Evolutionary conservation across 78 protist species (phyloP).

Genomic region (Dictyostelium firmibasis): DNA sequence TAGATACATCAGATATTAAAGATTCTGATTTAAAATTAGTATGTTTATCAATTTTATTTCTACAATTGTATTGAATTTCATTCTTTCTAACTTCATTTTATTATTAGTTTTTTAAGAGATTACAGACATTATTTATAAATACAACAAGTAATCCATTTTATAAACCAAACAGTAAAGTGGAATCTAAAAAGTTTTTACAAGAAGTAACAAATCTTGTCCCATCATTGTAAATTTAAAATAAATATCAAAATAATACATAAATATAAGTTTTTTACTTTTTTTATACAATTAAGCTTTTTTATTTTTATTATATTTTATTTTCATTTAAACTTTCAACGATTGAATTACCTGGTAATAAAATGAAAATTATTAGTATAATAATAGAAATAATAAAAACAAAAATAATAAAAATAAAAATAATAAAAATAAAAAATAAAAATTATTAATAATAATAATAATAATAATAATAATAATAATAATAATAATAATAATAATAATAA

Average conservation of each 20-base stretch:
- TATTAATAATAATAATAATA: no score
- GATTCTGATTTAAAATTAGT: conserved; percentile 67
- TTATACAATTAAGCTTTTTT: not conserved
- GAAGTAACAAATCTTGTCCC: conserved; percentile 52
- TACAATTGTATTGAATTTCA: no score
- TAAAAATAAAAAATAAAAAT: not conserved
- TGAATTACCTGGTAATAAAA: not conserved
- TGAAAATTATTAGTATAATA: not conserved
- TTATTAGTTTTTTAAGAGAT: conserved; percentile 45
- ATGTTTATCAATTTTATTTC: not conserved
- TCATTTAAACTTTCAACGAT: conserved; percentile 27
- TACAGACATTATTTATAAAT: conserved; percentile 45
- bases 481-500: no score
- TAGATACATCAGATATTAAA: conserved; percentile 66
- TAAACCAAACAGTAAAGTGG: conserved; percentile 64
- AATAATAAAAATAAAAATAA: not conserved
- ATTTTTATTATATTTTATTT: not conserved
- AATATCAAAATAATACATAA: not conserved
- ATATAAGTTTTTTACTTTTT: not conserved
- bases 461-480: no score
- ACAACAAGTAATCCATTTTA: conserved; percentile 73
- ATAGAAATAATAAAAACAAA: not conserved
- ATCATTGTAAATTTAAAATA: conserved; percentile 39
- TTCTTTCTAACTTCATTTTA: not conserved
- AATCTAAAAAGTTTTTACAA: conserved; percentile 44